phyloP scores from a whole-genome alignment of 768 basidiomycete genomes.

The Candolleomyces aberdarensis region DNA sequence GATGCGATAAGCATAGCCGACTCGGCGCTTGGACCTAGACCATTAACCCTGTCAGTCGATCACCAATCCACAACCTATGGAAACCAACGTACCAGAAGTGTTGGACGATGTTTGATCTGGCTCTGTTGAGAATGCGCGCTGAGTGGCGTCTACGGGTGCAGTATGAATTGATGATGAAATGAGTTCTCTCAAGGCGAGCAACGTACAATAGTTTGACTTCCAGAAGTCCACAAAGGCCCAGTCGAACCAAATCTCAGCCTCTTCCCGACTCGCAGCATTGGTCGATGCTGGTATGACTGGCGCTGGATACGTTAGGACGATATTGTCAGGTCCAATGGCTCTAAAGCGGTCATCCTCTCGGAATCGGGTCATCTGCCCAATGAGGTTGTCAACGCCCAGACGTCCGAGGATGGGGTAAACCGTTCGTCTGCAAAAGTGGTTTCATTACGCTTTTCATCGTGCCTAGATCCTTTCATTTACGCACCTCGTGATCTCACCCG shows the following conservation, averaged over 20 bases:
- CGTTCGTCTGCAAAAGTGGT: constrained; percentile 52
- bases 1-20: constrained; percentile 79
- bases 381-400: constrained; percentile 85
- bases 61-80: not conserved
- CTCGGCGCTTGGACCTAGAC: constrained; percentile 66
- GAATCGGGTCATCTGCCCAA: constrained; percentile 81
- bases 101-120: constrained; percentile 58
- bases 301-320: constrained; percentile 55
- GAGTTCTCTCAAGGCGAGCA: not conserved
- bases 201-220: constrained; percentile 95
- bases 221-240: constrained; percentile 98
- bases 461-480: constrained; percentile 12
- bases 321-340: constrained; percentile 78
- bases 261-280: constrained; percentile 45
- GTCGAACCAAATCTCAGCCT: constrained; percentile 95
- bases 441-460: too few species aligned
- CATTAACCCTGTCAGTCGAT: not conserved
- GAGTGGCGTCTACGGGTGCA: constrained; percentile 58
- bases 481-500: constrained; percentile 92
- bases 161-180: not conserved
- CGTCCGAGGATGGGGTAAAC: constrained; percentile 89
- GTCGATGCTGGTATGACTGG: constrained; percentile 27
- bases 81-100: constrained; percentile 46
- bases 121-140: constrained; percentile 67
- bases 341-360: constrained; percentile 94